phyloP scores from a whole-genome alignment of 2,329 filamentous ascomycete species.

The Lecanicillium sp. region DNA sequence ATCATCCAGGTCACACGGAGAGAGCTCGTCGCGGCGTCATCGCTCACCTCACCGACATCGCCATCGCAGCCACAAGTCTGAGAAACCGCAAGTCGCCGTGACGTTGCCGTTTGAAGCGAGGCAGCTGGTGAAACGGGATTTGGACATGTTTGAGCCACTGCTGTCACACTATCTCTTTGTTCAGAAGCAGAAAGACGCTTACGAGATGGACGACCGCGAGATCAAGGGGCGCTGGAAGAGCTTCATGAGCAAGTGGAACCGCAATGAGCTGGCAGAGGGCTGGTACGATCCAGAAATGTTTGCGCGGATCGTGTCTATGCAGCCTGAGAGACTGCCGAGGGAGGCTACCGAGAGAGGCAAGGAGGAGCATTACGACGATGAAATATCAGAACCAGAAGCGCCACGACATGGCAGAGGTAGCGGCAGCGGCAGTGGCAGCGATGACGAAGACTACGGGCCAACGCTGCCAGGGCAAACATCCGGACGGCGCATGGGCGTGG shows the following conservation, averaged over 20 bases:
- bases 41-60: slow-evolving; percentile 9
- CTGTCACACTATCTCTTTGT: slow-evolving; percentile 82
- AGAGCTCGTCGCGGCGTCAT: slow-evolving; percentile 4
- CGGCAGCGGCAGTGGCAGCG: slow-evolving; percentile 9
- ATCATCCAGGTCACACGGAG: not conserved
- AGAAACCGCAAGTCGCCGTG: not conserved
- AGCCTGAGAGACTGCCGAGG: slow-evolving; percentile 6
- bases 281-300: slow-evolving; percentile 86
- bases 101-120: slow-evolving; percentile 59
- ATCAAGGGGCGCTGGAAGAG: slow-evolving; percentile 84
- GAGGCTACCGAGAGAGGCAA: slow-evolving; percentile 6
- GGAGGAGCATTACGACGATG: slow-evolving; percentile 1
- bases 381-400: slow-evolving; percentile 7
- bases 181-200: slow-evolving; percentile 69
- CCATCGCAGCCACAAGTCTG: slow-evolving; percentile 8
- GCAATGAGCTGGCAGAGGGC: slow-evolving; percentile 73
- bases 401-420: not conserved
- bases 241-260: slow-evolving; percentile 88
- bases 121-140: slow-evolving; percentile 60
- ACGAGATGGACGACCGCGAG: slow-evolving; percentile 66
- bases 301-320: slow-evolving; percentile 24
- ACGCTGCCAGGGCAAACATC: slow-evolving; percentile 16
- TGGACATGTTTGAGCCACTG: slow-evolving; percentile 58
- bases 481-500: slow-evolving; percentile 37
- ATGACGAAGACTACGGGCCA: slow-evolving; percentile 40